Conservation (phyloP, 768 basidiomycete species). For the Amanita molliuscula region DNA sequence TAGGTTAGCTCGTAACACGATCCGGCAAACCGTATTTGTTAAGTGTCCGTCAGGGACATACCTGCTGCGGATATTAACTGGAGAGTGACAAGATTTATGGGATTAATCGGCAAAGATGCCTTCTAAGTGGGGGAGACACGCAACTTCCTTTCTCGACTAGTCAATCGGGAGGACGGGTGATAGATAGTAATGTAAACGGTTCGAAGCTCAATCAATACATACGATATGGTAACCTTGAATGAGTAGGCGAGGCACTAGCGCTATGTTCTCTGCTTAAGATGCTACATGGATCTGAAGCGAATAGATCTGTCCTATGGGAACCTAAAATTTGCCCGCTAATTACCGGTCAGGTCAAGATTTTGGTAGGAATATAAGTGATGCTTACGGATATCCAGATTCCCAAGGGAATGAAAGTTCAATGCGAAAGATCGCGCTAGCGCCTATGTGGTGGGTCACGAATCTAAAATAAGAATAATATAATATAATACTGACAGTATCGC, state of each 20-base stretch:
- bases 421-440: no score
- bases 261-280: not conserved
- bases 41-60: constrained; percentile 3
- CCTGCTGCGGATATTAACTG: constrained; percentile 5
- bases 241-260: not conserved
- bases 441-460: no score
- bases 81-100: constrained; percentile 5
- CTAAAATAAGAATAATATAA: no score
- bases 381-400: no score
- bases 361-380: no score
- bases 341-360: not conserved
- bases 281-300: not conserved
- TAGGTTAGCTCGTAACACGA: not conserved
- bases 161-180: not conserved
- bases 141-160: not conserved
- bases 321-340: not conserved
- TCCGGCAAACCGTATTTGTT: not conserved
- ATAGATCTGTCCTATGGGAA: not conserved
- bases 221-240: not conserved
- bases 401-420: no score
- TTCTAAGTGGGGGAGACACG: not conserved
- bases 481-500: no score
- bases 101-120: not conserved
- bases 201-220: not conserved
- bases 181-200: not conserved